phyloP scores from a whole-genome alignment of 306 rosid species.

The Glycine latifolia region DNA sequence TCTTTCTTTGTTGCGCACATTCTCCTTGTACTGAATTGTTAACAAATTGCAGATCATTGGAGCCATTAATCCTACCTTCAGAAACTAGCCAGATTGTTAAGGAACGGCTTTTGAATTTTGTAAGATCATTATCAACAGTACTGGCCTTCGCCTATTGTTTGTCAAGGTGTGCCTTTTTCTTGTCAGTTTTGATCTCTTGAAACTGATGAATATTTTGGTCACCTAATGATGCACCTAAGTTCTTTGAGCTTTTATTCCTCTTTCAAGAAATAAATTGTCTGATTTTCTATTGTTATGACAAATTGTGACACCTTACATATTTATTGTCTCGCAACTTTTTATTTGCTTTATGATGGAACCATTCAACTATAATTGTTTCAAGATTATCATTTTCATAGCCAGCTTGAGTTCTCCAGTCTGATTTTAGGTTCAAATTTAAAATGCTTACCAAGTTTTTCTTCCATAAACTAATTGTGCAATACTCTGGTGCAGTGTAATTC shows the following conservation, averaged over 20 bases:
- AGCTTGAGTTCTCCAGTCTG: constrained; percentile 39
- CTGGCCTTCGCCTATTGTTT: constrained; percentile 89
- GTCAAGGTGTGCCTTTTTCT: constrained; percentile 72
- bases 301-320: constrained; percentile 14
- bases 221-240: constrained; percentile 24
- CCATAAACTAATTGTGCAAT: constrained; percentile 36
- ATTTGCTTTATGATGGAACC: constrained; percentile 16
- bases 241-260: constrained; percentile 25
- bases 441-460: constrained; percentile 40
- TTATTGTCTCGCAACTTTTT: constrained; percentile 31
- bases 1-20: neutral
- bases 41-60: constrained; percentile 71
- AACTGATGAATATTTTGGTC: constrained; percentile 42
- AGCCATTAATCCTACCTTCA: constrained; percentile 77
- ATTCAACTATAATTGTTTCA: constrained; percentile 17
- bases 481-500: constrained; percentile 74
- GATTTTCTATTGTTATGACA: constrained; percentile 10
- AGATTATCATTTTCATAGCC: constrained; percentile 8
- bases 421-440: constrained; percentile 33
- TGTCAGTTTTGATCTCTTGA: constrained; percentile 25
- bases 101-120: constrained; percentile 79
- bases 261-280: constrained; percentile 12
- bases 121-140: constrained; percentile 87
- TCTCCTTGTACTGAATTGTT: constrained; percentile 36
- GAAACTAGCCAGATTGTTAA: constrained; percentile 80